Conservation (phyloP, 345 rosid species). For the Hirschfeldia incana region DNA sequence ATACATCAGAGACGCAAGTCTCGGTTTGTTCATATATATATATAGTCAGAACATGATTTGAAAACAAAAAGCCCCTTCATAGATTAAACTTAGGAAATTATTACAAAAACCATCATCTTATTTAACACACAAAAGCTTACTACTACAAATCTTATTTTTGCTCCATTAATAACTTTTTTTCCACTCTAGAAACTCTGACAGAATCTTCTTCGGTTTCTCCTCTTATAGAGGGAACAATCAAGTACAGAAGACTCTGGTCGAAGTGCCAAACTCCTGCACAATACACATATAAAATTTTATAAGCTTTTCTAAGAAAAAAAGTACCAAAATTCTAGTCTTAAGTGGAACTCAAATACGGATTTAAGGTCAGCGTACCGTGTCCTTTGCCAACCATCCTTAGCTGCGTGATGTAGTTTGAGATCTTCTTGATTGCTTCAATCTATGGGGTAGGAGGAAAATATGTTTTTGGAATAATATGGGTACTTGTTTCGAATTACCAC, state of each 20-base stretch:
- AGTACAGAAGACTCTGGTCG: constrained; percentile 66
- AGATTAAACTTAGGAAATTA: constrained; percentile 29
- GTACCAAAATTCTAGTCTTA: not conserved
- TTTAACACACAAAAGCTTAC: constrained; percentile 32
- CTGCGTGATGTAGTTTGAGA: constrained; percentile 78
- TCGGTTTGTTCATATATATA: not conserved
- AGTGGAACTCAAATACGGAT: not conserved
- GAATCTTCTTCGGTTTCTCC: constrained; percentile 33
- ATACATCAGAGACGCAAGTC: not conserved
- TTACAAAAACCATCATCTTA: constrained; percentile 30
- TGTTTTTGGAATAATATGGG: not conserved
- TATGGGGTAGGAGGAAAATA: not conserved
- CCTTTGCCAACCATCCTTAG: constrained; percentile 90
- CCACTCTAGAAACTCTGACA: constrained; percentile 18
- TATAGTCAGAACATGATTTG: not conserved
- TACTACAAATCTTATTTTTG: no score
- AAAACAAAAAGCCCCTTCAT: constrained; percentile 1
- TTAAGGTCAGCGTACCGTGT: constrained; percentile 56
- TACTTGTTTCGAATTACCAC: not conserved
- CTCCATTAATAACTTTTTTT: no score
- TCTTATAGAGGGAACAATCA: constrained; percentile 27
- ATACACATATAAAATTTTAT: not conserved
- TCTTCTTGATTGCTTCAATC: constrained; percentile 86
- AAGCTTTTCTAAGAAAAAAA: not conserved
- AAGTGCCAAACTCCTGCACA: constrained; percentile 90